Percentiles rank a stretch among this genome's conserved stretches.
Evolutionary conservation across 2,329 filamentous ascomycete species (phyloP).

Genomic region (Beauveria caledonica): DNA sequence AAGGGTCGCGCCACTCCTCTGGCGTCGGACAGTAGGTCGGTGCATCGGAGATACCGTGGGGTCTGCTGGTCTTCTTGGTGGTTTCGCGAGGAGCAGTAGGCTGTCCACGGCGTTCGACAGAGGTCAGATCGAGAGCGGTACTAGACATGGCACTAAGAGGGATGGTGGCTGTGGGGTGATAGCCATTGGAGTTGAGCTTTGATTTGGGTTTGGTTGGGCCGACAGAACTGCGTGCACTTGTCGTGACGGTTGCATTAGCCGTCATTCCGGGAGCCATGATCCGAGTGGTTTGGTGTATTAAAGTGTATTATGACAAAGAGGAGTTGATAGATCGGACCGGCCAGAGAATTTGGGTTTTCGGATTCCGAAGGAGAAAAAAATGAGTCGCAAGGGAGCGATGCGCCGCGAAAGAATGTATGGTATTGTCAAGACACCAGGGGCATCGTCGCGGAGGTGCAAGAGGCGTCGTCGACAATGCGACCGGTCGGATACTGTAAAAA

Average conservation of each 20-base stretch:
- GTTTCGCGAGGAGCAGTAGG: constrained; percentile 68
- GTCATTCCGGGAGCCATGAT: constrained; percentile 9
- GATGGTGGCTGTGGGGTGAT: constrained; percentile 39
- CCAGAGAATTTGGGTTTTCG: neutral
- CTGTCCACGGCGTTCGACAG: constrained; percentile 85
- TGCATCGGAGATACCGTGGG: constrained; percentile 80
- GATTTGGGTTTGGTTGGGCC: constrained; percentile 37
- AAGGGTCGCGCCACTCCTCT: constrained; percentile 90
- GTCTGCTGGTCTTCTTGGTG: constrained; percentile 67
- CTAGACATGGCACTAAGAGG: constrained; percentile 50
- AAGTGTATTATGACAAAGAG: neutral
- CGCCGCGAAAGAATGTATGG: neutral
- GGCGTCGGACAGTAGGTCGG: constrained; percentile 84
- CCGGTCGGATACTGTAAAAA: constrained; percentile 6
- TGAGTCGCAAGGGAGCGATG: neutral
- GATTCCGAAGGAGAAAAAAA: neutral
- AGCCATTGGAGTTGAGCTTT: constrained; percentile 46
- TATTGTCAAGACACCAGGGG: constrained; percentile 10
- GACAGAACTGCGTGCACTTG: constrained; percentile 9
- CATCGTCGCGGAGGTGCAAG: constrained; percentile 11
- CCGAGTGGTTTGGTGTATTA: neutral
- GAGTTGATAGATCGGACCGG: neutral
- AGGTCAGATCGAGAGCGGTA: constrained; percentile 69
- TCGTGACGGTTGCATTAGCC: constrained; percentile 2
- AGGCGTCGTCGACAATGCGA: neutral